A percentile compares a stretch with the other conserved stretches of the same genome.
These are phyloP conservation scores for Amborella trichopoda DNA, from an alignment of 164 flowering plant species.

Conservation along the genomic window DNA sequence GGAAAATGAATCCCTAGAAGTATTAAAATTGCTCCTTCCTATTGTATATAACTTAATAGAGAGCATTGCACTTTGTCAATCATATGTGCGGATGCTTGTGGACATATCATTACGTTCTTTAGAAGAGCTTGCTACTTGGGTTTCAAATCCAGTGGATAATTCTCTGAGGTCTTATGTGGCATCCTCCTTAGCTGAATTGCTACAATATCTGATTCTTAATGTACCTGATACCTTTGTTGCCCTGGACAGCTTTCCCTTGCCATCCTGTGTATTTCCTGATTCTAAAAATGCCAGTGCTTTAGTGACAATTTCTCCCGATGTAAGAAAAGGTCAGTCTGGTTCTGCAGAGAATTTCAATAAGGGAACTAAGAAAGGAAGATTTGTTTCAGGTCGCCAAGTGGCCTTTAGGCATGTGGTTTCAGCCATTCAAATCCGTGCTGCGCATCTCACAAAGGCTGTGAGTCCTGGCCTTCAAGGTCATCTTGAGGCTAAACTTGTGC, in stretches of 20 bases:
- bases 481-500: conserved; percentile 68
- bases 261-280: conserved; percentile 41
- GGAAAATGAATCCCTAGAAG: conserved; percentile 73
- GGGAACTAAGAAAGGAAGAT: conserved; percentile 29
- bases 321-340: conserved; percentile 23
- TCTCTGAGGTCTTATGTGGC: conserved; percentile 59
- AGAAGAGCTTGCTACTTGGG: conserved; percentile 57
- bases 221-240: conserved; percentile 97
- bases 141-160: conserved; percentile 58
- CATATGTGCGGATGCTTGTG: conserved; percentile 70
- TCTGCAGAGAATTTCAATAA: conserved; percentile 20
- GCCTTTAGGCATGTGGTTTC: conserved; percentile 56
- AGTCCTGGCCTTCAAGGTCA: conserved; percentile 48
- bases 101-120: conserved; percentile 61
- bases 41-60: conserved; percentile 70
- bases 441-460: conserved; percentile 59
- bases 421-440: conserved; percentile 60
- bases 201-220: conserved; percentile 70
- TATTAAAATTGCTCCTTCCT: conserved; percentile 70
- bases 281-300: conserved; percentile 31
- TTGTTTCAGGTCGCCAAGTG: conserved; percentile 28
- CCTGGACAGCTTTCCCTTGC: conserved; percentile 89
- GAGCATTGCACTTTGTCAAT: conserved; percentile 55
- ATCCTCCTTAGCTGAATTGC: conserved; percentile 74
- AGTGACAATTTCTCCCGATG: conserved; percentile 29